Evolutionary conservation across 2,329 filamentous ascomycete species (phyloP).

Genomic region (Fusarium sp.): DNA sequence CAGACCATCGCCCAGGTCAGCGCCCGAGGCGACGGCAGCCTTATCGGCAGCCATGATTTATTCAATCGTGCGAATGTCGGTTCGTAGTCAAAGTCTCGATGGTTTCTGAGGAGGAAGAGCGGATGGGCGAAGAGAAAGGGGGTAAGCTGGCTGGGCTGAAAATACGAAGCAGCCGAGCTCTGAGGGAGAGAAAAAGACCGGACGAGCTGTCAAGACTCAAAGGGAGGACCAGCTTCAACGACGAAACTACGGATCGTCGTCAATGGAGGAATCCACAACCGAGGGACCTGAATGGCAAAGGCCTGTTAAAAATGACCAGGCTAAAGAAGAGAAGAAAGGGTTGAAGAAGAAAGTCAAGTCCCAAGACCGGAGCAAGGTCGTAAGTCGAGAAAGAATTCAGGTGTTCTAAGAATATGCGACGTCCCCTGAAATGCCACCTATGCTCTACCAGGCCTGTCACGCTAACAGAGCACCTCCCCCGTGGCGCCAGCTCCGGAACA

Average conservation of each 20-base stretch:
- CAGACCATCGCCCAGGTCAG: conserved; percentile 67
- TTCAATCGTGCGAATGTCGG: conserved; percentile 30
- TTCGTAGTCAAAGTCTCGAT: conserved; percentile 5
- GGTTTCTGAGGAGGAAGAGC: conserved; percentile 16
- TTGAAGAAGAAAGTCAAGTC: conserved; percentile 38
- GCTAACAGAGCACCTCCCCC: conserved; percentile 11
- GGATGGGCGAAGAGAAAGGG: conserved; percentile 33
- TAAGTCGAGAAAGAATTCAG: conserved; percentile 34
- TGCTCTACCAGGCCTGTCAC: conserved; percentile 38
- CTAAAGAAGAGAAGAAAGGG: conserved; percentile 37
- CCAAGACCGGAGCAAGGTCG: conserved; percentile 26
- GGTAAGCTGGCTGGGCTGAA: conserved; percentile 12
- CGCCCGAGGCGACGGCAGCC: conserved; percentile 69
- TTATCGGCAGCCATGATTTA: conserved; percentile 65
- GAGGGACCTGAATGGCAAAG: conserved; percentile 37
- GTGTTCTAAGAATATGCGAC: conserved; percentile 41
- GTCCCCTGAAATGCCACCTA: conserved; percentile 50
- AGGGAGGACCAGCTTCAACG: conserved; percentile 40
- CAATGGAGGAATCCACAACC: conserved; percentile 33
- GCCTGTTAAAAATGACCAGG: conserved; percentile 28
- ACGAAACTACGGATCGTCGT: conserved; percentile 40
- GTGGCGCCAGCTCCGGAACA: conserved; percentile 20
- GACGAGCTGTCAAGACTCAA: conserved; percentile 54
- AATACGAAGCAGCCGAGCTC: conserved; percentile 33
- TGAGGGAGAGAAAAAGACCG: conserved; percentile 45